phyloP scores from a whole-genome alignment of 345 rosid species.

The Linum usitatissimum region DNA sequence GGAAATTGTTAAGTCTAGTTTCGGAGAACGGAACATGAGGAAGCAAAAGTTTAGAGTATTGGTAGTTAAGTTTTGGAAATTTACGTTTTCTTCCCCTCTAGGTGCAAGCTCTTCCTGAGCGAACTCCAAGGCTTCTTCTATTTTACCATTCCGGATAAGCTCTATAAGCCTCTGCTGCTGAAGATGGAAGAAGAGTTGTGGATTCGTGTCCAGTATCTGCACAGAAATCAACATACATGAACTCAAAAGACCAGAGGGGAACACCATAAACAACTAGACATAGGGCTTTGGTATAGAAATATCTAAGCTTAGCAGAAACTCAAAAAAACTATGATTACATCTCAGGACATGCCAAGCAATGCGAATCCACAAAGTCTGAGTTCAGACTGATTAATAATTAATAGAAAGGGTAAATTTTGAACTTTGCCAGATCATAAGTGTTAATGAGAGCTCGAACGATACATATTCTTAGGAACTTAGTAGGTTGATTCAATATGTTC shows the following conservation, averaged over 20 bases:
- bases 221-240: constrained; percentile 11
- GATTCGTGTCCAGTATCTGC: constrained; percentile 88
- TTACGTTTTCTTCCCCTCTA: constrained; percentile 82
- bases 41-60: not conserved
- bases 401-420: not conserved
- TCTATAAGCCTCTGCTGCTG: constrained; percentile 98
- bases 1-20: not conserved
- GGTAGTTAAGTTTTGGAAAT: not conserved
- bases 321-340: not conserved
- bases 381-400: not conserved
- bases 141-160: constrained; percentile 77
- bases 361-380: not conserved
- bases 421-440: not conserved
- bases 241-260: not conserved
- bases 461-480: not conserved
- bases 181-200: constrained; percentile 94
- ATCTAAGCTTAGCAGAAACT: not conserved
- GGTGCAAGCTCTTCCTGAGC: constrained; percentile 99
- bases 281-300: not conserved
- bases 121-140: constrained; percentile 92
- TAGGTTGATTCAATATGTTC: too few relatives aligned
- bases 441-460: not conserved
- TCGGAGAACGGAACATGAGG: not conserved
- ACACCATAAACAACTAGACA: too few relatives aligned
- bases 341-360: not conserved